Evolutionary conservation across 192 early-diverging fungal genomes (phyloP).

Genomic region (Obelidium mucronatum): DNA sequence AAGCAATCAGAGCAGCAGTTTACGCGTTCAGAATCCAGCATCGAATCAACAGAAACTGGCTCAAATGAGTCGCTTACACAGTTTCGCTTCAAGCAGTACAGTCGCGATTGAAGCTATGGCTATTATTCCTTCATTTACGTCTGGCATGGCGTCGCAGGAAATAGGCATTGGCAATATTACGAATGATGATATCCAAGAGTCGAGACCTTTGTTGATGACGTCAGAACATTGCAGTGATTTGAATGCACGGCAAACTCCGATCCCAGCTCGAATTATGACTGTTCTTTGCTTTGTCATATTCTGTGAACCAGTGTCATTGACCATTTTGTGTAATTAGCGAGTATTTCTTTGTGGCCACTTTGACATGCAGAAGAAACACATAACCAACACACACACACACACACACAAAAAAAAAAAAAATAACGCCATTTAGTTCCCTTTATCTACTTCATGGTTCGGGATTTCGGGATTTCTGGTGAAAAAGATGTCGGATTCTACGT

Average conservation of each 20-base stretch:
- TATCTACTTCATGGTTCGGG: constrained; percentile 81
- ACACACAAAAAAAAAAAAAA: too few relatives aligned
- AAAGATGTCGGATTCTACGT: constrained; percentile 86
- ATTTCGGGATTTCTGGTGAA: constrained; percentile 65
- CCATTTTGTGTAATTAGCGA: constrained; percentile 21
- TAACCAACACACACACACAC: too few relatives aligned
- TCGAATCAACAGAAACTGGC: not conserved
- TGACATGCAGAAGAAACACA: constrained; percentile 18
- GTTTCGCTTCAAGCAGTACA: not conserved
- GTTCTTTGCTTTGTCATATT: constrained; percentile 61
- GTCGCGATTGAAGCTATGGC: not conserved
- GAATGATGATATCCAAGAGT: not conserved
- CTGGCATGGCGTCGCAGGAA: not conserved
- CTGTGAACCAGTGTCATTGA: constrained; percentile 38
- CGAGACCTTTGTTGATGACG: not conserved
- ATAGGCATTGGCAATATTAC: not conserved
- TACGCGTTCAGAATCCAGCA: too few relatives aligned
- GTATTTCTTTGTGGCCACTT: not conserved
- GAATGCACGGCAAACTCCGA: constrained; percentile 49
- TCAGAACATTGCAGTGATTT: not conserved
- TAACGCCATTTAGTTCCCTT: too few relatives aligned
- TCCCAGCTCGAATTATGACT: constrained; percentile 54
- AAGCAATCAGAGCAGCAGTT: too few relatives aligned
- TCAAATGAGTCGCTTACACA: not conserved
- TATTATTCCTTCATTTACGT: not conserved